Base-by-base conservation (phyloP, 2,329 filamentous ascomycete species). In the Phyllosticta citriasiana region DNA sequence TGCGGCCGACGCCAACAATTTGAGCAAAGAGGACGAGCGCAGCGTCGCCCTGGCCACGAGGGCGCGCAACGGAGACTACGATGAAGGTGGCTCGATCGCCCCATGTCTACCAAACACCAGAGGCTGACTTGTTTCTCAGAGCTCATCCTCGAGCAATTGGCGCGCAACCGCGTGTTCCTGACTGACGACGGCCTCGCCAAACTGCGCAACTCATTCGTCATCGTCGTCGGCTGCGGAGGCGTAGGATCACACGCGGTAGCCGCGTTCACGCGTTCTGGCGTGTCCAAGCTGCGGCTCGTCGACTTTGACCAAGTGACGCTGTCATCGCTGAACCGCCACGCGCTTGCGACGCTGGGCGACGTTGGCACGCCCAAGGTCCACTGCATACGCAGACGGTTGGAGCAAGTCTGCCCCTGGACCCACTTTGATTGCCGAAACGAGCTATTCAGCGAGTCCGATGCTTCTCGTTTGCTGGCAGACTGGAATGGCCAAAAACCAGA, bases 301-400 rank as follows among this genome's bases (percentile, higher is more conserved):
- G 94, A 99, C 74, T 99, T 99, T 72, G 94, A 99, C 73, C 94
- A 99, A 80, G 93, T 99, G 35, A 96, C 92, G 0, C 80, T 99
- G 53, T 96, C 90, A 65, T 96, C 91, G 2, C 78, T 99, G 60
- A 99, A 99, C 74, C 82, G 94, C n/a, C 94, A 99, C 75, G 91
- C 94, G 8, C 88, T 99, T 1, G 94, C 94, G 4, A 97, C 93
- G 0, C 80, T 97, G 6, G 89, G 91, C 16, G 94, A 99, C 69
- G 94, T 99, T 1, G 94, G 94, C 25, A 91, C 88, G 12, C 85
- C 92, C 8, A 99, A 99, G 76, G 94, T 99, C 1, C 84, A 88
- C 61, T 94, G 90, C 67, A 83, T 99, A 57, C 82, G 87, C 68
- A 85, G 86, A 62, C 81, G 93, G 33, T 77, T 99, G 64, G 84